Base-by-base conservation (phyloP, 2,329 filamentous ascomycete species). In the Thelonectria rubi region DNA sequence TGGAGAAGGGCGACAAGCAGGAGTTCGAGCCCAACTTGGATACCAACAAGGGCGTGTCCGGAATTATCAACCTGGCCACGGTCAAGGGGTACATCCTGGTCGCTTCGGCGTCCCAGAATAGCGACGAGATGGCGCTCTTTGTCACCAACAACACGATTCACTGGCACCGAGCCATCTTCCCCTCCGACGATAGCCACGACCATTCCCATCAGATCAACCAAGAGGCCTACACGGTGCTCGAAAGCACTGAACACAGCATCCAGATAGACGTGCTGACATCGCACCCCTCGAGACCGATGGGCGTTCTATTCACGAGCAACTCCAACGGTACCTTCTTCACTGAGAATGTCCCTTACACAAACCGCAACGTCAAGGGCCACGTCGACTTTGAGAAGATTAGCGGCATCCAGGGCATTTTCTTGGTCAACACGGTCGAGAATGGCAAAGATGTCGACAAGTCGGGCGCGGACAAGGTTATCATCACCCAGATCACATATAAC, bases 271-370 rank as follows among this genome's bases (percentile, higher is more conserved):
- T 98, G 65, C 89, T 94, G 85, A 92, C 90, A 1, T 82, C 82
- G 40, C 81, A 80, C 46, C 84, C 84, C 12, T 85, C 84, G 1
- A 86, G 85, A 39, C 86, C 90, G 0, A 94, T 97, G 86, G 96
- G 95, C 34, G 88, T 91, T 11, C 83, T 99, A 58, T 94, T 97
- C 73, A 97, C 93, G 6, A 98, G 94, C 74, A 99, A 99, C 75
- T 98, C 94, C 32, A 96, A 98, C 74, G 95, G 95, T 63, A 97
- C 93, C 2, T 97, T 94, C 77, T 99, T 98, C 75, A 95, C 91
- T 2, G 89, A 91, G 72, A 98, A 97, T 71, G 86, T 94, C 58
- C 91, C 96, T 61, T 91, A 97, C 75, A 97, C 94, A 34, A 98
- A 99, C 76, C 91, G 94, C 70, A 91, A 94, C 71, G 70, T 75